phyloP scores from a whole-genome alignment of 177 flowering plant genomes.

The Tripterygium wilfordii region DNA sequence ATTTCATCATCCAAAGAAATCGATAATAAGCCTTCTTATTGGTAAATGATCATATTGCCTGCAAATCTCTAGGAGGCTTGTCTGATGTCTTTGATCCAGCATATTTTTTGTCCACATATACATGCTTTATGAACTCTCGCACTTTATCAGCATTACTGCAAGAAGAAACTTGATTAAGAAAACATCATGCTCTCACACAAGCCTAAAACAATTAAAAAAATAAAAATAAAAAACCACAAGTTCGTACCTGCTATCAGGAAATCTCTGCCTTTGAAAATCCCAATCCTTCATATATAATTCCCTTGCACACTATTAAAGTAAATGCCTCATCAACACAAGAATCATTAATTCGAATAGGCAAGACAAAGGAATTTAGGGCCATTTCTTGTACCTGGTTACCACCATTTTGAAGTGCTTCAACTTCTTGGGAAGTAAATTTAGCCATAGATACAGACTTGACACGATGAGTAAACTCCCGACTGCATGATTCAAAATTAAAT shows the following conservation, averaged over 20 bases:
- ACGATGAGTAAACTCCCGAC: conserved; percentile 98
- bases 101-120: conserved; percentile 69
- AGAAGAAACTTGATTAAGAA: conserved; percentile 9
- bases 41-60: conserved; percentile 32
- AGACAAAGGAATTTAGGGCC: conserved; percentile 3
- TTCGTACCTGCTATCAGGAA: conserved; percentile 57
- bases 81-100: conserved; percentile 54
- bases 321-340: conserved; percentile 10
- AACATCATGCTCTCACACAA: background rate
- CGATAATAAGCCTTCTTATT: too few relatives aligned
- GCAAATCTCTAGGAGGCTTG: conserved; percentile 68
- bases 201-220: conserved; percentile 4
- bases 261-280: conserved; percentile 70
- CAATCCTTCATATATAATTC: conserved; percentile 75
- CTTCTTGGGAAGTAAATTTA: conserved; percentile 89
- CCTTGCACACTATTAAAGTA: conserved; percentile 72
- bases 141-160: conserved; percentile 75
- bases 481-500: conserved; percentile 18
- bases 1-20: background rate
- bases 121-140: conserved; percentile 75
- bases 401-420: conserved; percentile 88
- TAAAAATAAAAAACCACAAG: conserved; percentile 32
- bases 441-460: conserved; percentile 98
- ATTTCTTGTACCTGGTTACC: conserved; percentile 80
- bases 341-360: conserved; percentile 1